Evolutionary conservation across 1,284 basidiomycete species (phyloP).

Genomic region (Boletus hoseneyae): DNA sequence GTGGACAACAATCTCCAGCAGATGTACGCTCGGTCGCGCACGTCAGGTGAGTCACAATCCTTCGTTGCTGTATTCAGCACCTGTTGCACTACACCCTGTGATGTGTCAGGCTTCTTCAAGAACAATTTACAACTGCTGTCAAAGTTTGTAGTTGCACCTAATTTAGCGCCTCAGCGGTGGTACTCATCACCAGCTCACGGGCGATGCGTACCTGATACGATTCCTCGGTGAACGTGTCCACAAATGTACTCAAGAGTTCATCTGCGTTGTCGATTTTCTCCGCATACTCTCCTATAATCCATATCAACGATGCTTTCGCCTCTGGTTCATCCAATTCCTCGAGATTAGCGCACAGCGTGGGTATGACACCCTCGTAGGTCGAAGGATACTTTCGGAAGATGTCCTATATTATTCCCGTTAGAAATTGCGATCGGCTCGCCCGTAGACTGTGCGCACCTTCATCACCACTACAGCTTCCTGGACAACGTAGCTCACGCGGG

Average conservation of each 20-base stretch:
- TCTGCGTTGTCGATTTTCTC: slow-evolving; percentile 96
- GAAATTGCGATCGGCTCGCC: neutral
- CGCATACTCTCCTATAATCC: slow-evolving; percentile 98
- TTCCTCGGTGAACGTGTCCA: slow-evolving; percentile 92
- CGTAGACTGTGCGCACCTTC: slow-evolving; percentile 58
- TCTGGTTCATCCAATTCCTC: slow-evolving; percentile 98
- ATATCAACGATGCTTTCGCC: slow-evolving; percentile 96
- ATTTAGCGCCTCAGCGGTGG: neutral
- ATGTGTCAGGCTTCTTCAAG: slow-evolving; percentile 89
- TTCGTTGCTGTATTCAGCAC: slow-evolving; percentile 94
- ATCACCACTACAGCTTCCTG: slow-evolving; percentile 98
- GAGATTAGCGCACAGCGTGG: slow-evolving; percentile 90
- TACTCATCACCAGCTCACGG: neutral
- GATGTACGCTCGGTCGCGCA: slow-evolving; percentile 95
- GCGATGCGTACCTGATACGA: slow-evolving; percentile 68
- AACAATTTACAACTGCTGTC: slow-evolving; percentile 98
- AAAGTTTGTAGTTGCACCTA: slow-evolving; percentile 93
- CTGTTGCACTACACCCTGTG: slow-evolving; percentile 86
- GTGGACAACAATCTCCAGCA: slow-evolving; percentile 94
- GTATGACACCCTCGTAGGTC: slow-evolving; percentile 96
- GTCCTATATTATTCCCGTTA: slow-evolving; percentile 51
- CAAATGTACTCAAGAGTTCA: slow-evolving; percentile 87
- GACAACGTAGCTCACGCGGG: slow-evolving; percentile 94
- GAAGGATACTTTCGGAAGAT: slow-evolving; percentile 99
- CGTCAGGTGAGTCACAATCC: slow-evolving; percentile 95